Conservation (phyloP, 108 stramenopile species). For the Pseudonitzschia multiseries region DNA sequence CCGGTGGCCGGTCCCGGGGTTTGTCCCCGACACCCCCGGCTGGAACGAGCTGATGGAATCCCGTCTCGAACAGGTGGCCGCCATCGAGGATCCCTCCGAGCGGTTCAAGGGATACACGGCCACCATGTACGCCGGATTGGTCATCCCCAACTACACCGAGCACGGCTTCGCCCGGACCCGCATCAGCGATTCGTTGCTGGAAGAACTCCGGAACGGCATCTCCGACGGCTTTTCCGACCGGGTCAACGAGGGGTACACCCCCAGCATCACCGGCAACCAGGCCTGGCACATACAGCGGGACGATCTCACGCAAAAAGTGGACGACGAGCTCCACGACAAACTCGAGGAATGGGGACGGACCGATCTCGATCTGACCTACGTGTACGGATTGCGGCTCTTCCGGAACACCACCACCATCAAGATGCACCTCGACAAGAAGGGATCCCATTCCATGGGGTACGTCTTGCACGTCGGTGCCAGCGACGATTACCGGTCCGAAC, state of each 20-base stretch:
- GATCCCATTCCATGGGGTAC: constrained; percentile 50
- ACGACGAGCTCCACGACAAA: constrained; percentile 12
- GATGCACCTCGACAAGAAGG: constrained; percentile 61
- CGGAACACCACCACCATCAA: constrained; percentile 48
- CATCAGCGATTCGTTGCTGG: constrained; percentile 29
- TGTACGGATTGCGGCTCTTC: constrained; percentile 58
- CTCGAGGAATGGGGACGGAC: constrained; percentile 40
- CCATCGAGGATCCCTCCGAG: constrained; percentile 21
- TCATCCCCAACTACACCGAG: constrained; percentile 43
- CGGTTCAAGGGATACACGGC: constrained; percentile 42
- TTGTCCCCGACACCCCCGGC: constrained; percentile 42
- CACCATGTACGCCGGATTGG: constrained; percentile 31
- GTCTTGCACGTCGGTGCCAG: constrained; percentile 58
- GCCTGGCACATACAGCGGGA: constrained; percentile 23
- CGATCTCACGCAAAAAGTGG: constrained; percentile 25
- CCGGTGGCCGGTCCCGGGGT: constrained; percentile 46
- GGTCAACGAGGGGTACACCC: constrained; percentile 17
- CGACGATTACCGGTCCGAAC: constrained; percentile 34
- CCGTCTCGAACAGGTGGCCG: constrained; percentile 39
- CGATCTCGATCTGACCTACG: constrained; percentile 37
- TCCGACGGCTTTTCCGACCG: not conserved
- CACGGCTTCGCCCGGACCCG: constrained; percentile 45
- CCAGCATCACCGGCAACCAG: constrained; percentile 23
- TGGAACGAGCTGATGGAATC: constrained; percentile 38
- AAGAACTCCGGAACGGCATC: constrained; percentile 17